These are phyloP conservation scores for Coniferiporia sulphurascens DNA, from an alignment of 1,284 basidiomycete species.

Conservation along the genomic window DNA sequence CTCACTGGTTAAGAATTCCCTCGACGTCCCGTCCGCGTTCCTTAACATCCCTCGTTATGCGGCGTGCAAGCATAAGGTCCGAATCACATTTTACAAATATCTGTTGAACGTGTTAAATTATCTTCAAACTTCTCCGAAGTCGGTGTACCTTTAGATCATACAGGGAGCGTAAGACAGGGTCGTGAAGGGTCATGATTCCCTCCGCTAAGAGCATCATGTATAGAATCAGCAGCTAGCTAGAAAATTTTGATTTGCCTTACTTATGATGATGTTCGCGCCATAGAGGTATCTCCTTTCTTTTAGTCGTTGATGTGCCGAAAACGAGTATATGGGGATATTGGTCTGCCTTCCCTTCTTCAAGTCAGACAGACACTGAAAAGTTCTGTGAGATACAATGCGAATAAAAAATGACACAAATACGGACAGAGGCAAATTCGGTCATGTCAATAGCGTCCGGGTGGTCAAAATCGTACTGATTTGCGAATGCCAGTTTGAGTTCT, in stretches of 20 bases:
- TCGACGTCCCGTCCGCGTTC: slow-evolving; percentile 85
- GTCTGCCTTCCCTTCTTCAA: slow-evolving; percentile 79
- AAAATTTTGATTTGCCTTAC: slow-evolving; percentile 33
- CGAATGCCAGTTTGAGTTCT: slow-evolving; percentile 76
- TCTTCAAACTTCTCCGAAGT: slow-evolving; percentile 14
- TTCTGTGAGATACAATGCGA: slow-evolving; percentile 1
- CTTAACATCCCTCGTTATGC: slow-evolving; percentile 82
- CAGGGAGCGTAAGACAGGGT: slow-evolving; percentile 69
- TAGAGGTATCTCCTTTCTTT: slow-evolving; percentile 89
- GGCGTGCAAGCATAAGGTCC: slow-evolving; percentile 93
- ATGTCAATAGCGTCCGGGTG: slow-evolving; percentile 93
- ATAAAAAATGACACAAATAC: slow-evolving; percentile 21
- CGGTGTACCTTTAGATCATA: slow-evolving; percentile 84
- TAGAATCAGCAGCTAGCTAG: slow-evolving; percentile 5
- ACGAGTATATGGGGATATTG: slow-evolving; percentile 93
- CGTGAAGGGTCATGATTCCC: slow-evolving; percentile 89
- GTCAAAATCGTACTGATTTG: slow-evolving; percentile 89
- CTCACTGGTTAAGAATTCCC: slow-evolving; percentile 86
- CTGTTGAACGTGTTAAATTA: slow-evolving; percentile 31
- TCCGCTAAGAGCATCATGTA: slow-evolving; percentile 51
- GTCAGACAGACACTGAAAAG: slow-evolving; percentile 70
- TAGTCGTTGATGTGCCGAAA: slow-evolving; percentile 84
- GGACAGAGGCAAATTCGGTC: slow-evolving; percentile 75
- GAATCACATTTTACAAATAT: slow-evolving; percentile 88
- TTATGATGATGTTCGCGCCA: slow-evolving; percentile 92